Evolutionary conservation across 2,329 filamentous ascomycete species (phyloP).

Genomic region (Xylaria sp.): DNA sequence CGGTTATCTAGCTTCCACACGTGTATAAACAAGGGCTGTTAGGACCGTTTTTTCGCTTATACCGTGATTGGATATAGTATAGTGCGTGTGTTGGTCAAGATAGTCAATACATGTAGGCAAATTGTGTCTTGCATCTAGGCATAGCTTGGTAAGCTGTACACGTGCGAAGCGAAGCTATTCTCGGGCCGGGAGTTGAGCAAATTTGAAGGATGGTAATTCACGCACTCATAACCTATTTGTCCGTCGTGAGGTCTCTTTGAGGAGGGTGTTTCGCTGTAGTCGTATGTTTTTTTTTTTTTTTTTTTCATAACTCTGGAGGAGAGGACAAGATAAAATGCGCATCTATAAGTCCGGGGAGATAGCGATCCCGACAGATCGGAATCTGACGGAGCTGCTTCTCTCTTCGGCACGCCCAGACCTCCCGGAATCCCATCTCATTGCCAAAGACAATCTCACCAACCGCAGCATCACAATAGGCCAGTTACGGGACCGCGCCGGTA

Average conservation of each 20-base stretch:
- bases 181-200: slow-evolving; percentile 1
- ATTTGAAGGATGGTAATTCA: slow-evolving; percentile 1
- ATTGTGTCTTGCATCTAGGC: neutral
- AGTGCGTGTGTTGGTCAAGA: neutral
- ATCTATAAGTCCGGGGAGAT: slow-evolving; percentile 49
- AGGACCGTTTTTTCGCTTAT: slow-evolving; percentile 4
- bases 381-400: slow-evolving; percentile 58
- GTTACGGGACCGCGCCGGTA: slow-evolving; percentile 54
- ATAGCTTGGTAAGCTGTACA: neutral
- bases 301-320: neutral
- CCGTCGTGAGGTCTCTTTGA: neutral
- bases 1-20: neutral
- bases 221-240: neutral
- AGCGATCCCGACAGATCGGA: slow-evolving; percentile 53
- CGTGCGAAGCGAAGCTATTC: slow-evolving; percentile 5
- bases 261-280: neutral
- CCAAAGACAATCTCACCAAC: slow-evolving; percentile 56
- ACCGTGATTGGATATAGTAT: neutral
- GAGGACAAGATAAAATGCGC: slow-evolving; percentile 43
- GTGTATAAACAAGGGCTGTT: slow-evolving; percentile 3
- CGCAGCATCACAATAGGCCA: slow-evolving; percentile 58
- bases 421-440: slow-evolving; percentile 55
- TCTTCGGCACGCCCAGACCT: slow-evolving; percentile 48
- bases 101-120: too few relatives aligned
- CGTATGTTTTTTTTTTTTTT: neutral